A percentile compares a stretch with the other conserved stretches of the same genome.
These are phyloP conservation scores for Sporothrix mexicana DNA, from an alignment of 2,329 filamentous ascomycete genomes.

Conservation along the genomic window DNA sequence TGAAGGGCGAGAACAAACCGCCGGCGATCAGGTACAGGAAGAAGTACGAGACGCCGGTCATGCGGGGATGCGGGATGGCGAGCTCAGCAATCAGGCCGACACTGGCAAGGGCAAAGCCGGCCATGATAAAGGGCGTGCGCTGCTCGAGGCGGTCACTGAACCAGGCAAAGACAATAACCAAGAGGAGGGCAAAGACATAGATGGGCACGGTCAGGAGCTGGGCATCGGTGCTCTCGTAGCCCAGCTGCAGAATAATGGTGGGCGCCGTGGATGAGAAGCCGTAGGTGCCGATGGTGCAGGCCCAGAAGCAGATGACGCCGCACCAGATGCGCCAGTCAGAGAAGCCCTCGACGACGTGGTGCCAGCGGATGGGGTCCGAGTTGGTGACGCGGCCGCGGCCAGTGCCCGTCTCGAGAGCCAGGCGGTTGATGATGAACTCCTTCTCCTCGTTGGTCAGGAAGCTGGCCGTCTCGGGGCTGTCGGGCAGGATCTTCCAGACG, in stretches of 20 bases:
- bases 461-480: slow-evolving; percentile 43
- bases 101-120: slow-evolving; percentile 16
- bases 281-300: slow-evolving; percentile 33
- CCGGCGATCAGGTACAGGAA: slow-evolving; percentile 49
- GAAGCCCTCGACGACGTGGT: slow-evolving; percentile 32
- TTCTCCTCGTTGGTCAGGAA: slow-evolving; percentile 46
- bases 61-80: slow-evolving; percentile 43
- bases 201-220: slow-evolving; percentile 37
- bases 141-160: slow-evolving; percentile 24
- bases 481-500: slow-evolving; percentile 39
- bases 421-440: slow-evolving; percentile 46
- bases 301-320: slow-evolving; percentile 34
- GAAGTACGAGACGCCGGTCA: slow-evolving; percentile 33
- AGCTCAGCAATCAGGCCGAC: slow-evolving; percentile 31
- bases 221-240: slow-evolving; percentile 40
- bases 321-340: slow-evolving; percentile 37
- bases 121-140: slow-evolving; percentile 28
- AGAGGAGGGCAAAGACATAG: slow-evolving; percentile 45
- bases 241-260: slow-evolving; percentile 65
- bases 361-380: slow-evolving; percentile 31
- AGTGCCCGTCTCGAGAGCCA: slow-evolving; percentile 39
- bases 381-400: slow-evolving; percentile 34
- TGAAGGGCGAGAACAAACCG: slow-evolving; percentile 58
- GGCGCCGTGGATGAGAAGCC: slow-evolving; percentile 47
- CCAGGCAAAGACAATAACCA: slow-evolving; percentile 37